Conservation (phyloP, 2,329 filamentous ascomycete genomes). For the Aspergillus novoparasiticus region DNA sequence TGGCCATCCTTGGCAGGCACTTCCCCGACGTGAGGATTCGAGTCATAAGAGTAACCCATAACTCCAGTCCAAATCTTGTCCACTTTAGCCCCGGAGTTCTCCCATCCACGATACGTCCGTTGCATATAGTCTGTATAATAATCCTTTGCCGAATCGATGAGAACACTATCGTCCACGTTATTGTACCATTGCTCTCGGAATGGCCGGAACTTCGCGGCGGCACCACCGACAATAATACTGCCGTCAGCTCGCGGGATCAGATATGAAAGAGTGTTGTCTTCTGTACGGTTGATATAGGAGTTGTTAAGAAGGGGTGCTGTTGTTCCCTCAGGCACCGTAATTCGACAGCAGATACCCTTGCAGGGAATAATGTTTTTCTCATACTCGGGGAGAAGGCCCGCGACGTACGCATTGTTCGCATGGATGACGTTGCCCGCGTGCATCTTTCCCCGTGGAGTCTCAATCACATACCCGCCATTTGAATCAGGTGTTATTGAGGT, state of each 20-base stretch:
- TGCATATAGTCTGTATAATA: conserved; percentile 41
- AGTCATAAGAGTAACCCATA: conserved; percentile 56
- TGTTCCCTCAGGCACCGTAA: conserved; percentile 25
- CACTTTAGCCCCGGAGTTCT: conserved; percentile 30
- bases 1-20: conserved; percentile 50
- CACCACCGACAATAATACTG: conserved; percentile 64
- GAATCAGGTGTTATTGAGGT: conserved; percentile 21
- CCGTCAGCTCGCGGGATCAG: conserved; percentile 61
- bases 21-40: conserved; percentile 55
- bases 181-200: conserved; percentile 46
- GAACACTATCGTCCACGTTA: conserved; percentile 48
- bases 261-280: conserved; percentile 49
- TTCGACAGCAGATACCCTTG: conserved; percentile 55
- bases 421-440: conserved; percentile 67
- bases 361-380: conserved; percentile 73
- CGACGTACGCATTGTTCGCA: conserved; percentile 84
- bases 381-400: conserved; percentile 70
- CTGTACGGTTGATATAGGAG: conserved; percentile 61
- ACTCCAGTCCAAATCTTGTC: conserved; percentile 44
- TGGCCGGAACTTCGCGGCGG: conserved; percentile 47
- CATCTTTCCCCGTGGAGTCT: conserved; percentile 64
- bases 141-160: conserved; percentile 50
- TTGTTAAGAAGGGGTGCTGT: conserved; percentile 35
- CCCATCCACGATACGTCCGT: conserved; percentile 38
- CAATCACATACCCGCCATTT: conserved; percentile 62